Base-by-base conservation (phyloP, 345 rosid genomes). In the Aegle marmelos region DNA sequence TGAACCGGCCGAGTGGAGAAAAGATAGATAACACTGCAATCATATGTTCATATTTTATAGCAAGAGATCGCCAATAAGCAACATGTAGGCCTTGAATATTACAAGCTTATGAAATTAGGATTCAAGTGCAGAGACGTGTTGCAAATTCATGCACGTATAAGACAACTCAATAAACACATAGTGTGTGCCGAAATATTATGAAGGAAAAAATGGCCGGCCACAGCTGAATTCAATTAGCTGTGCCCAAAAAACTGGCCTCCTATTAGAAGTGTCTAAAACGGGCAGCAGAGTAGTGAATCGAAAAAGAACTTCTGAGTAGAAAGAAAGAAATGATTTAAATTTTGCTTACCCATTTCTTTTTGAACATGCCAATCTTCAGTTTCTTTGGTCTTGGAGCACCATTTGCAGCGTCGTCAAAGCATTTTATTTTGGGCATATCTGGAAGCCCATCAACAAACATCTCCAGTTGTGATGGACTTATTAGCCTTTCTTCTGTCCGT, bases 381-480 rank as follows among this genome's bases (percentile, higher is more conserved):
- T 81, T 80, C 79, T 80, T 89, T 9, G 94, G 60, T 72, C 76
- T 87, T 72, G 85, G 81, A 61, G 65, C 75, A 36, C 90, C 90
- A 63, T 81, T 66, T 13, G 79, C 80, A n/a, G 84, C 57, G 30
- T 82, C 45, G 11, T 39, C 72, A 69, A 70, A 94, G 30, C 89
- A 93, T 22, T 37, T 77, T 82, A 96, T 75, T 69, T 24, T 89
- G 2, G 97, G 97, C 79, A 96, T 87, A 74, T 90, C 87, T 1
- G 86, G 93, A 65, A 96, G 91, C 48, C 88, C 79, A 50, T 94
- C 98, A 3, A 96, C 97, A 69, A 92, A 96, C 97, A 86, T 91
- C 84, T 87, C 75, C 63, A 96, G 71, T 82, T 78, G 78, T 2
- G 81, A 79, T 16, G 82, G 48, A 74, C 79, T 70, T 28, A 89